Evolutionary conservation across 2,329 filamentous ascomycete species (phyloP), one percentile per base, ranked within the genome.

Genomic region (Phoma herbarum): DNA sequence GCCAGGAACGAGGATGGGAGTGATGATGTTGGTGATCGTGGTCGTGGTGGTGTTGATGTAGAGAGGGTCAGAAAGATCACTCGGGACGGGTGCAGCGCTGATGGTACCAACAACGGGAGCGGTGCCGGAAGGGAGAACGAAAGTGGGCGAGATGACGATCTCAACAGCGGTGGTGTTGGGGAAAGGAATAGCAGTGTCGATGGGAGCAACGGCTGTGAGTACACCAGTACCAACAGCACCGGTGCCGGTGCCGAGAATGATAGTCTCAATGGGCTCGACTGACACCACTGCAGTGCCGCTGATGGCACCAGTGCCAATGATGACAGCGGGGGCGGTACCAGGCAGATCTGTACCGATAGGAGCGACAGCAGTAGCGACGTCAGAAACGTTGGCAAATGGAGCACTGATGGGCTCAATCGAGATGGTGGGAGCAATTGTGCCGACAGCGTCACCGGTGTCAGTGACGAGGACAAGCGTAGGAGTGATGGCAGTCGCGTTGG

Each of bases 141-240:
- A 41, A 10, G 47, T 53, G 14, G 52, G 56, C 29, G 29, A 31
- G 10, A 62, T 37, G 20, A 60, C 44, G n/a, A 55, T 23, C 31
- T 52, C 49, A 14, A 47, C 44, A 9, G 44, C 23, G 16, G 57
- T 64, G 18, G 46, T 55, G 49, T 66, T 66, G 35, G 63, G 51
- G 33, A 57, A 61, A 10, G 63, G 56, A 16, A 50, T 33, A 12
- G 51, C 23, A 14, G 44, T 47, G 23, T 31, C 52, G 4, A 59
- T 28, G 16, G 52, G 47, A 14, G 22, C 16, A 16, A 46, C 35
- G 4, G 57, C 59, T n/a, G 50, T 45, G n/a, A 28, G 23, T 11
- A 33, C 43, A 25, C 41, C 44, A 10, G 41, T 51, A 9, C 50
- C 56, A 8, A 52, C 31, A 23, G 23, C 11, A n/a, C 47, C 47